Base-by-base conservation (phyloP, 1,284 basidiomycete genomes). In the Paramarasmius palmivorus region DNA sequence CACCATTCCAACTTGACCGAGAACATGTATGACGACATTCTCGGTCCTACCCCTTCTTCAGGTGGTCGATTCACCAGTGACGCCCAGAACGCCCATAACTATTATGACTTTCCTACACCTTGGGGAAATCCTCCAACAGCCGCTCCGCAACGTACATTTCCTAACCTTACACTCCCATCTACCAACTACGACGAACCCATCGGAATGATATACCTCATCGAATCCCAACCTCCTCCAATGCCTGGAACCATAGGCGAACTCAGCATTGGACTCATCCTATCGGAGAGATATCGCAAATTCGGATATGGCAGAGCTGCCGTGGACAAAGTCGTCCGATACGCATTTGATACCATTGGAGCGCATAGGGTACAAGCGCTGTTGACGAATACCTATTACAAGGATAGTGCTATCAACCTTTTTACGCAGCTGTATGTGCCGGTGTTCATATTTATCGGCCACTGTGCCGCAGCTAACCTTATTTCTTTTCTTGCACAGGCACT, bases 281-380 rank as follows among this genome's bases (percentile, higher is more conserved):
- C 66, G 12, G 59, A 69, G 1, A 49, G 58, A 15, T 61, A 71
- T 56, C 73, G 72, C 9, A 64, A 68, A 2, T 63, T 69, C 38
- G 79, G 81, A 8, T 74, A 72, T 47, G 82, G 76, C 3, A 65
- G 68, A 25, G 67, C 75, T 44, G 79, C 77, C 1, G 63, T 82
- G 20, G 65, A 69, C n/a, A 66, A 71, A 49, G 75, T 74, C 14
- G 61, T 83, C 9, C 62, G 71, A 12, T 69, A 72, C 54, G 82
- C 78, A 2, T 83, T 88, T 61, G 67, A 74, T 5, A 70, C 73
- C 1, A 62, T 73, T 34, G 59, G 68, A 2, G 44, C 17, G 12
- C 84, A 86, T 59, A 79, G 85, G 47, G 71, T 86, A 2, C 82
- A 83, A 57, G 79, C 76, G 0, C 68, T 73, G 8, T 60, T 85